Conservation (phyloP, 331 rosid genomes). For the Quercus lobata region DNA sequence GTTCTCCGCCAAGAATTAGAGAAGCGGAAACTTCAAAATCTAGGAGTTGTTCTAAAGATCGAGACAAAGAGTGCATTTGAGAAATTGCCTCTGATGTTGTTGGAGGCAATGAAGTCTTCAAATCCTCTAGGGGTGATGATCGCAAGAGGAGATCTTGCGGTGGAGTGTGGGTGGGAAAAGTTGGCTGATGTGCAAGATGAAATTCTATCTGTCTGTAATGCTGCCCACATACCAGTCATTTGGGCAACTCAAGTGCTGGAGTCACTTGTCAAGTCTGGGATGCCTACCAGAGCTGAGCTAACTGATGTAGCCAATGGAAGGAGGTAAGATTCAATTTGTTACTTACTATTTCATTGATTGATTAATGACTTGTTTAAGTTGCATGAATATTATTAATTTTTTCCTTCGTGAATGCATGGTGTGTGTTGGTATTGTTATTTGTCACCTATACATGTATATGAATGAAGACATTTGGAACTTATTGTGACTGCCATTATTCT, state of each 20-base stretch:
- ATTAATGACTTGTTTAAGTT: too few relatives aligned
- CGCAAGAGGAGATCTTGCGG: constrained; percentile 8
- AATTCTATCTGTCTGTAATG: background rate
- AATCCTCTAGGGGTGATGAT: constrained; percentile 9
- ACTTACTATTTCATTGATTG: background rate
- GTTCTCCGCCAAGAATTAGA: background rate
- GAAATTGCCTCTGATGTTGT: background rate
- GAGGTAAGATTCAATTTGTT: background rate
- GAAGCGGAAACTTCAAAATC: background rate
- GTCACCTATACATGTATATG: too few relatives aligned
- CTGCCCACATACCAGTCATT: constrained; percentile 1
- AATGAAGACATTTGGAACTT: too few relatives aligned
- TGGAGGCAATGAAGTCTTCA: constrained; percentile 8
- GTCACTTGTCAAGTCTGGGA: constrained; percentile 1
- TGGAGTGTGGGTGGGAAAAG: constrained; percentile 10
- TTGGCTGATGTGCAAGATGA: constrained; percentile 4
- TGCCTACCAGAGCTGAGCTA: constrained; percentile 5
- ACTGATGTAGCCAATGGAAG: background rate
- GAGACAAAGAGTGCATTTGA: background rate
- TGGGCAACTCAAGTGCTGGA: constrained; percentile 13
- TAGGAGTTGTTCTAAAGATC: background rate
- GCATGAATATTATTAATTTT: too few relatives aligned
- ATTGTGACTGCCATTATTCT: too few relatives aligned
- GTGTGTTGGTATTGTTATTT: too few relatives aligned
- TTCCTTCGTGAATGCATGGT: too few relatives aligned